Percentiles rank a stretch among this genome's conserved stretches.
Evolutionary conservation across 2,329 filamentous ascomycete genomes (phyloP).

Genomic region (Diaporthe sp.): DNA sequence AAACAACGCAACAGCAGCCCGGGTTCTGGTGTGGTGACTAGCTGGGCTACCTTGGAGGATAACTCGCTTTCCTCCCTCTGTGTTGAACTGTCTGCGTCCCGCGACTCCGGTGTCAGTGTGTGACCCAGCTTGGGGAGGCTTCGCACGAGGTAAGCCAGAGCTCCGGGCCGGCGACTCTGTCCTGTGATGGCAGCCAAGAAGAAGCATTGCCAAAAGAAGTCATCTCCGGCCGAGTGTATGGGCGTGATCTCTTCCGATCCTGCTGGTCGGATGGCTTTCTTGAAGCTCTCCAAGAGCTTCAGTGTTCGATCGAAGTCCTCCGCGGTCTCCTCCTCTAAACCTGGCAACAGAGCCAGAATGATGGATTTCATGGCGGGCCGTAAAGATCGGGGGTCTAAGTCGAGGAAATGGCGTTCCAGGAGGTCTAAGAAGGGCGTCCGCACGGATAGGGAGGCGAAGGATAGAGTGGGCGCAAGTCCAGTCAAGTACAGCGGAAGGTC

Average conservation of each 20-base stretch:
- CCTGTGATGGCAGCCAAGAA: constrained; percentile 95
- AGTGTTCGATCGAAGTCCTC: constrained; percentile 96
- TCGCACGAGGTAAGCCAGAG: constrained; percentile 86
- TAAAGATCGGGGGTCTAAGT: constrained; percentile 77
- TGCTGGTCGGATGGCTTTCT: constrained; percentile 73
- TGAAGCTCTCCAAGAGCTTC: constrained; percentile 83
- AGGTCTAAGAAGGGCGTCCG: constrained; percentile 88
- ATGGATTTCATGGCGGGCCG: constrained; percentile 92
- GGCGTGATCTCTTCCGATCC: constrained; percentile 64
- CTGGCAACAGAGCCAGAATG: constrained; percentile 89
- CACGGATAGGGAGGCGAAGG: constrained; percentile 94
- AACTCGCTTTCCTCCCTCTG: constrained; percentile 59
- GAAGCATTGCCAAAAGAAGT: constrained; percentile 98
- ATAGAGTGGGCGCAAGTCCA: constrained; percentile 88
- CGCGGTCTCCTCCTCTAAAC: constrained; percentile 94
- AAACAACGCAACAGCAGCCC: constrained; percentile 93
- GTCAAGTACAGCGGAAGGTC: constrained; percentile 92
- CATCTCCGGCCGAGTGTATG: constrained; percentile 75
- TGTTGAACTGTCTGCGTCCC: constrained; percentile 49
- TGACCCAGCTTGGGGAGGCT: constrained; percentile 80
- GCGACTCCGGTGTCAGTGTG: constrained; percentile 50
- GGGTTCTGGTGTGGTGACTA: constrained; percentile 91
- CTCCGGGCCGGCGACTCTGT: constrained; percentile 85
- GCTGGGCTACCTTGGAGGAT: constrained; percentile 69
- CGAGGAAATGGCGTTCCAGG: constrained; percentile 84